Evolutionary conservation across 176 grass and related monocot genomes (phyloP).

Genomic region (Poa annua): DNA sequence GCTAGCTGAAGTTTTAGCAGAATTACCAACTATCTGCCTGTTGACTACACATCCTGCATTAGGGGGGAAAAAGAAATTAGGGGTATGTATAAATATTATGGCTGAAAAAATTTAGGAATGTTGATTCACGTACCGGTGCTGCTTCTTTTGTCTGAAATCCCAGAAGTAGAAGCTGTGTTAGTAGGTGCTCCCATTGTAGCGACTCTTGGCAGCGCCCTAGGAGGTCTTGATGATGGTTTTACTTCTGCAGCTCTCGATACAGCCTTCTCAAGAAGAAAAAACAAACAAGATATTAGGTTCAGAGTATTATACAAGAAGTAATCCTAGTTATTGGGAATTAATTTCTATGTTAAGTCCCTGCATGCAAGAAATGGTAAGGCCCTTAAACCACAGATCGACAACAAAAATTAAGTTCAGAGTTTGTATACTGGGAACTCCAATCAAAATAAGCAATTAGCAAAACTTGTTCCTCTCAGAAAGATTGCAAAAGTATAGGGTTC

Average conservation of each 20-base stretch:
- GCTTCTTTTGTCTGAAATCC: conserved; percentile 57
- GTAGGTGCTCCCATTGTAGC: conserved; percentile 50
- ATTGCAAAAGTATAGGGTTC: conserved; percentile 3
- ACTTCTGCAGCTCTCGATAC: conserved; percentile 41
- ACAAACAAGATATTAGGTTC: neutral
- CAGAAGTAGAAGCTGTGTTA: conserved; percentile 40
- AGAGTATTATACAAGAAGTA: conserved; percentile 6
- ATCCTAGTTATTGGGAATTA: too few species aligned
- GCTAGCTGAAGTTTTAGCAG: conserved; percentile 38
- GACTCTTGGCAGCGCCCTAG: conserved; percentile 65
- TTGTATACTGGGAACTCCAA: neutral
- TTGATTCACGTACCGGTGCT: conserved; percentile 56
- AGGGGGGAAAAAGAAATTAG: conserved; percentile 10
- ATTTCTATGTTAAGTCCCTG: too few species aligned
- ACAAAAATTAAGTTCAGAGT: conserved; percentile 8
- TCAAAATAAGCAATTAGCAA: conserved; percentile 18
- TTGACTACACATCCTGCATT: conserved; percentile 55
- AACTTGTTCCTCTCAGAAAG: neutral
- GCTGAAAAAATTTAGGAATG: conserved; percentile 14
- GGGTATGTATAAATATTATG: neutral
- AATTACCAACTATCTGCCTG: conserved; percentile 44
- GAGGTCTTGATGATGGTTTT: conserved; percentile 61
- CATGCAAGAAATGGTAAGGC: too few species aligned
- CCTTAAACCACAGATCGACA: too few species aligned
- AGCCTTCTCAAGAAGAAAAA: conserved; percentile 41